phyloP scores from a whole-genome alignment of 768 basidiomycete genomes.

The Lentinula sp. region DNA sequence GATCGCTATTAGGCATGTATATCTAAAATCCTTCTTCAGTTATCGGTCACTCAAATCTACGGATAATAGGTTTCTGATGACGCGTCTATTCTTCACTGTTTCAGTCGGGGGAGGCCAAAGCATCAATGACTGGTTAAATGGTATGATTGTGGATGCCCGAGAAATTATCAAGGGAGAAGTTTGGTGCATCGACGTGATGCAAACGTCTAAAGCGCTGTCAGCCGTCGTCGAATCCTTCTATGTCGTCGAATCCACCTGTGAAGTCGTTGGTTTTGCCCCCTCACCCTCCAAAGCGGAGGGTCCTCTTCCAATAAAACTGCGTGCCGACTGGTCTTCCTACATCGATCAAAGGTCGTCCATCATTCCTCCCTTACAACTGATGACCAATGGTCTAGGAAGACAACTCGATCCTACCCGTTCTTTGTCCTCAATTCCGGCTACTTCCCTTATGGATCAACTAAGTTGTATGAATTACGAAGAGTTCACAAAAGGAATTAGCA shows the following conservation, averaged over 20 bases:
- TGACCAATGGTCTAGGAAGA: not conserved
- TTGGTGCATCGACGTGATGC: conserved; percentile 45
- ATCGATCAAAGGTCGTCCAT: conserved; percentile 24
- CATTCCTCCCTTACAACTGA: not conserved
- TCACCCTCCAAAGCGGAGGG: not conserved
- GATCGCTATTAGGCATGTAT: conserved; percentile 49
- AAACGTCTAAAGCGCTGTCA: conserved; percentile 11
- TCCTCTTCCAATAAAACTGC: conserved; percentile 20
- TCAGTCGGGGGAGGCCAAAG: conserved; percentile 42
- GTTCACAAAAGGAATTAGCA: conserved; percentile 62
- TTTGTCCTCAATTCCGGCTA: conserved; percentile 12
- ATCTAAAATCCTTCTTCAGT: not conserved
- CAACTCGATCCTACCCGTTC: not conserved
- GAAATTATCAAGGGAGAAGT: conserved; percentile 52
- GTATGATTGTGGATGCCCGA: conserved; percentile 38
- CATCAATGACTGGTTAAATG: conserved; percentile 24
- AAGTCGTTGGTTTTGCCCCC: conserved; percentile 49
- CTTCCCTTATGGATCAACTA: conserved; percentile 32
- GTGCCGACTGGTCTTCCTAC: conserved; percentile 66
- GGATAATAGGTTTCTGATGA: conserved; percentile 53
- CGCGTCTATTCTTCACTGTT: conserved; percentile 56
- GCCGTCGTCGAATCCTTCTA: conserved; percentile 31
- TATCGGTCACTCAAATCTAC: not conserved
- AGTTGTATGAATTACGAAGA: conserved; percentile 71
- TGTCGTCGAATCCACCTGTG: conserved; percentile 68